Percentiles rank a stretch among this genome's conserved stretches.
Evolutionary conservation across 371 early-diverging fungal species (phyloP).

Genomic region (Mortierella sp.): DNA sequence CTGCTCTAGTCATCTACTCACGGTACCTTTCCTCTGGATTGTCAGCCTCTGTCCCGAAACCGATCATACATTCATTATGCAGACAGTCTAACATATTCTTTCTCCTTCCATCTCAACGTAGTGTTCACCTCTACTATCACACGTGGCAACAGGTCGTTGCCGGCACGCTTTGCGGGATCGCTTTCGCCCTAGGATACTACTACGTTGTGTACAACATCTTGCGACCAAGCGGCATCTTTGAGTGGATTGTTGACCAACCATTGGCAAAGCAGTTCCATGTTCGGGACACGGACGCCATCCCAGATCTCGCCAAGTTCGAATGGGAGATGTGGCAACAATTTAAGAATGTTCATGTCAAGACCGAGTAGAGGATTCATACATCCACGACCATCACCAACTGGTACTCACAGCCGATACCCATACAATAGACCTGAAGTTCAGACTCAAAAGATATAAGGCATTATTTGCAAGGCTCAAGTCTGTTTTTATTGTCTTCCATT

Average conservation of each 20-base stretch:
- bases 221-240: slow-evolving; percentile 55
- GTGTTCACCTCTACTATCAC: slow-evolving; percentile 88
- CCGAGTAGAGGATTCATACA: slow-evolving; percentile 7
- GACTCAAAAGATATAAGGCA: too few relatives aligned
- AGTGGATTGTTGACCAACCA: slow-evolving; percentile 55
- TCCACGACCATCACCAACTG: too few relatives aligned
- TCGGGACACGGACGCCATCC: slow-evolving; percentile 66
- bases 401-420: too few relatives aligned
- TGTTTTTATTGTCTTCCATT: too few relatives aligned
- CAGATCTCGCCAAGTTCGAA: slow-evolving; percentile 67
- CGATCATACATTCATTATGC: too few relatives aligned
- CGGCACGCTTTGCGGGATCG: slow-evolving; percentile 71
- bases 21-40: slow-evolving; percentile 24
- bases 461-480: too few relatives aligned
- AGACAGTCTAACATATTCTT: neutral
- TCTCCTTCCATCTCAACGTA: slow-evolving; percentile 27
- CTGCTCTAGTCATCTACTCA: slow-evolving; percentile 50
- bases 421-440: too few relatives aligned
- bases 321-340: slow-evolving; percentile 63
- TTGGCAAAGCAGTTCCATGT: slow-evolving; percentile 63
- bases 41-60: neutral
- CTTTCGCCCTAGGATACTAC: slow-evolving; percentile 74
- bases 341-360: slow-evolving; percentile 10
- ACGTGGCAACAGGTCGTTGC: slow-evolving; percentile 78
- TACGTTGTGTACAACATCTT: slow-evolving; percentile 53